phyloP scores from a whole-genome alignment of 192 early-diverging fungal species.

The Diversispora epigaea region DNA sequence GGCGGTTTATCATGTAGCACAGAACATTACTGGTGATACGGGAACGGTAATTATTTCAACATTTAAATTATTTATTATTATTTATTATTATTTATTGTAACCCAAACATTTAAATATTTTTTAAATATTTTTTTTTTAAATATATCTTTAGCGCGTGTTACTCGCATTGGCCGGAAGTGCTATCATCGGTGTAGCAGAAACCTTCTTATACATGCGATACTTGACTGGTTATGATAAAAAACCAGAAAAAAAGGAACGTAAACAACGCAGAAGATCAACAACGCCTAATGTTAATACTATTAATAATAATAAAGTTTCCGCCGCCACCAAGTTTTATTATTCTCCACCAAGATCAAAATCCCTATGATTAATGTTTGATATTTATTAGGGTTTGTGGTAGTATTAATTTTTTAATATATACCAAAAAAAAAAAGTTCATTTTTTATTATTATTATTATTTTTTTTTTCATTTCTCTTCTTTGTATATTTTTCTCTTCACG shows the following conservation, averaged over 20 bases:
- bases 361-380: neutral
- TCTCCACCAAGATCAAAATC: neutral
- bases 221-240: conserved; percentile 28
- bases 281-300: neutral
- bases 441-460: neutral
- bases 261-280: conserved; percentile 11
- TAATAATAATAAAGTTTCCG: neutral
- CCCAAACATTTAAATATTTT: neutral
- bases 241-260: neutral
- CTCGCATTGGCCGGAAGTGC: conserved; percentile 29
- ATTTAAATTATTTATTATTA: neutral
- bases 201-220: conserved; percentile 35
- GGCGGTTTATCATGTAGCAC: conserved; percentile 32
- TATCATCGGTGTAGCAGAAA: conserved; percentile 29
- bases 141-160: conserved; percentile 31
- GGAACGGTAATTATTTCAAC: conserved; percentile 28
- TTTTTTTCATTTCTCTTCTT: neutral
- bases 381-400: too few relatives aligned
- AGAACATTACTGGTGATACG: conserved; percentile 32
- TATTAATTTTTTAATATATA: too few relatives aligned
- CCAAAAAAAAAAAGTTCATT: too few relatives aligned
- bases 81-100: neutral
- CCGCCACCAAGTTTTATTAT: neutral
- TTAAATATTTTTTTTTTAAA: neutral
- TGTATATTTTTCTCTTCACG: neutral